Base-by-base conservation (phyloP, 2,329 filamentous ascomycete genomes). In the Scleromitrula shiraiana region DNA sequence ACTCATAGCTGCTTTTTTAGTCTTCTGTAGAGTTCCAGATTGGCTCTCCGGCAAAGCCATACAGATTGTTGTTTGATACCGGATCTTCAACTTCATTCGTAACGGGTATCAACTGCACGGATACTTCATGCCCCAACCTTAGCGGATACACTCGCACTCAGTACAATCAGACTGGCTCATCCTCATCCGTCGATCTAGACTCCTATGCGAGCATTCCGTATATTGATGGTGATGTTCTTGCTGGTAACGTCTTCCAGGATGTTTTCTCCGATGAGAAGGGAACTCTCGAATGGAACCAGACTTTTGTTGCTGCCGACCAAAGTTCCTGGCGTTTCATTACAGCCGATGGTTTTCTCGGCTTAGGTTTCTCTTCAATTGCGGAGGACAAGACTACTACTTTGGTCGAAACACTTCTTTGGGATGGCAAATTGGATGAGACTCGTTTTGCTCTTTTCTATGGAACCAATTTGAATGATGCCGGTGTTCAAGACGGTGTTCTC, bases 401-500 rank as follows among this genome's bases (percentile, higher is more conserved):
- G 5, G 46, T 45, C 4, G 46, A 49, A 10, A 49, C 46, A 1
- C 26, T 49, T 3, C n/a, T 49, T 10, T 29, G 33, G 46, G 30
- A 45, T 1, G 40, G 42, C 12, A 22, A 30, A 5, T 17, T 49
- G 14, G 40, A 44, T 19, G 30, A 23, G 2, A 12, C 38, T 8
- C 26, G 32, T 15, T 49, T 49, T 15, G 46, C n/a, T 4, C 4
- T 49, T 8, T 49, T 7, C 30, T 49, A 49, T 9, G 46, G 46
- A 22, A 45, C 20, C 4, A 29, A 43, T 6, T 10, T 17, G 2
- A 37, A 35, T 10, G 14, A 29, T 15, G 32, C n/a, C 7, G 40
- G 23, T 17, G n/a, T 3, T 4, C 20, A 29, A 3, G 19, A 45
- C 8, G 46, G 46, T 15, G 19, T 35, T 10, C 30, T 49, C 5